Percentiles rank a stretch among this genome's conserved stretches.
These are phyloP conservation scores for Bryoerythrophyllum caledonicum DNA, from an alignment of 225 moss, liverwort and hornwort species.

Conservation along the genomic window DNA sequence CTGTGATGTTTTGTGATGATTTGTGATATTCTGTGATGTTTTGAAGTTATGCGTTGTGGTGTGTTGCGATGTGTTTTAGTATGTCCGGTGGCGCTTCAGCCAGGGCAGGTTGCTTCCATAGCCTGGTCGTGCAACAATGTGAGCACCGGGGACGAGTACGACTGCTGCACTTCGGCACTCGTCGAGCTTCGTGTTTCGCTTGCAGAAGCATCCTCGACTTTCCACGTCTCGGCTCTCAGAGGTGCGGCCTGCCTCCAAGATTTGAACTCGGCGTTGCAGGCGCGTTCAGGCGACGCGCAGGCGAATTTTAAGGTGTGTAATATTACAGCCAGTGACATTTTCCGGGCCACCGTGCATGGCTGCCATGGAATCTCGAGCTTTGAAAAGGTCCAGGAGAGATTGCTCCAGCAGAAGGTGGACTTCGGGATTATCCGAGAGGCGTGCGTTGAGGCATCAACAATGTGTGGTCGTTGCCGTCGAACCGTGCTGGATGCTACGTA, in stretches of 20 bases:
- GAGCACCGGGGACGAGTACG: slow-evolving; percentile 11
- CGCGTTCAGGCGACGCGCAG: slow-evolving; percentile 12
- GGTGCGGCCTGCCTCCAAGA: slow-evolving; percentile 44
- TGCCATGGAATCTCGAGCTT: slow-evolving; percentile 41
- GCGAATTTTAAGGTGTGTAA: slow-evolving; percentile 33
- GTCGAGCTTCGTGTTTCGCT: slow-evolving; percentile 46
- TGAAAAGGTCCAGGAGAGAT: slow-evolving; percentile 20
- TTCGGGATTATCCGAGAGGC: slow-evolving; percentile 24
- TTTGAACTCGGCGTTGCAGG: slow-evolving; percentile 29
- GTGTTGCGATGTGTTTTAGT: slow-evolving; percentile 20
- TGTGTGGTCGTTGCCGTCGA: slow-evolving; percentile 44
- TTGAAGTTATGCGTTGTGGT: too few species aligned
- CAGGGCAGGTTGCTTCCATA: slow-evolving; percentile 33
- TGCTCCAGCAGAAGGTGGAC: slow-evolving; percentile 34
- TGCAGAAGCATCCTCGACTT: slow-evolving; percentile 27
- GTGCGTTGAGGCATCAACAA: slow-evolving; percentile 31
- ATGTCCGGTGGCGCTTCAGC: slow-evolving; percentile 43
- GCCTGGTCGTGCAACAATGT: slow-evolving; percentile 33
- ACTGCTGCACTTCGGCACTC: slow-evolving; percentile 50
- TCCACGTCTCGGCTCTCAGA: slow-evolving; percentile 42
- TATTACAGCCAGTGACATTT: slow-evolving; percentile 38
- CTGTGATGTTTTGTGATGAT: too few species aligned
- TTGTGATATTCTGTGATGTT: too few species aligned
- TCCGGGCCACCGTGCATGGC: slow-evolving; percentile 41
- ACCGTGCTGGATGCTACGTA: slow-evolving; percentile 40